Evolutionary conservation across 345 rosid genomes (phyloP).

Genomic region (Zanthoxylum bungeanum): DNA sequence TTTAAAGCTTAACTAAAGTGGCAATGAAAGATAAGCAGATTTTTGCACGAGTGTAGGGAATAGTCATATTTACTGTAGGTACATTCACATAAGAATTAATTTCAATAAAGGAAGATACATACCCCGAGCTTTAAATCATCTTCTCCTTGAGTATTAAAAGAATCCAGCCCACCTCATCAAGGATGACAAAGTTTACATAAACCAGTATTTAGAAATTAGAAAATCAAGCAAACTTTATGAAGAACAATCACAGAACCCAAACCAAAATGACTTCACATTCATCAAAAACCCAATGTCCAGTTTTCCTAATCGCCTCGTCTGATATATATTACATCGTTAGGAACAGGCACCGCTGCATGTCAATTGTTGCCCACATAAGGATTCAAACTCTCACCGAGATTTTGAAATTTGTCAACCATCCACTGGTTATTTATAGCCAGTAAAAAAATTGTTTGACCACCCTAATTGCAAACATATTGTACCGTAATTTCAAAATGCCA

Average conservation of each 20-base stretch:
- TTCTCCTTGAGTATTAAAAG: slow-evolving; percentile 35
- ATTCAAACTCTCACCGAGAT: neutral
- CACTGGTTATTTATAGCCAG: neutral
- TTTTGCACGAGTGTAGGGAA: neutral
- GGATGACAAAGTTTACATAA: slow-evolving; percentile 8
- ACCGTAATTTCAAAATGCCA: neutral
- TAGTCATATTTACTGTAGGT: neutral
- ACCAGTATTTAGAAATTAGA: slow-evolving; percentile 13
- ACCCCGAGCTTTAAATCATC: slow-evolving; percentile 64
- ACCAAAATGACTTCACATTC: slow-evolving; percentile 3
- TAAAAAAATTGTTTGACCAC: neutral
- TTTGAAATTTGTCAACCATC: neutral
- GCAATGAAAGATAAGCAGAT: neutral
- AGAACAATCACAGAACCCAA: neutral
- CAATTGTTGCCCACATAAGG: neutral
- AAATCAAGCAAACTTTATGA: neutral
- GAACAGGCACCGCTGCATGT: neutral
- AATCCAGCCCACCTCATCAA: slow-evolving; percentile 53
- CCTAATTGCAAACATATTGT: neutral
- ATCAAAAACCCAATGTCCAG: neutral
- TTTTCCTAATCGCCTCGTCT: neutral
- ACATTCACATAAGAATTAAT: neutral
- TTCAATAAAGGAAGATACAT: slow-evolving; percentile 32
- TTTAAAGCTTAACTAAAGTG: neutral
- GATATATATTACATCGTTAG: neutral